Evolutionary conservation across 306 rosid species (phyloP).

Genomic region (Castanea sativa): DNA sequence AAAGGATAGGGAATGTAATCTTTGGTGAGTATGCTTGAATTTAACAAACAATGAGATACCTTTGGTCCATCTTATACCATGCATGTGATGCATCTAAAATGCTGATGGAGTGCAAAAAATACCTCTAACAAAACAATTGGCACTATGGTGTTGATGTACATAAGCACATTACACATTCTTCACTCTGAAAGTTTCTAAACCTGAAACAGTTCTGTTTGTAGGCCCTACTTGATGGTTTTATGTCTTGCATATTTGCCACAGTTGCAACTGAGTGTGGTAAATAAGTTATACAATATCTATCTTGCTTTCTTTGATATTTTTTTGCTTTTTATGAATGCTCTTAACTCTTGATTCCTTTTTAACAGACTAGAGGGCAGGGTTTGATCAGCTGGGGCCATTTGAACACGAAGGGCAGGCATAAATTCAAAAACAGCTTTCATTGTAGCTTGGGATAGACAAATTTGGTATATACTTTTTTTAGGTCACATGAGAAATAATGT

Average conservation of each 20-base stretch:
- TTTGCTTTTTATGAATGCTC: not conserved
- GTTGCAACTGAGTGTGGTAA: not conserved
- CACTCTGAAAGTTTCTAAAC: not conserved
- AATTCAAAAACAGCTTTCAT: conserved; percentile 25
- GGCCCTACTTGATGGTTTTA: not conserved
- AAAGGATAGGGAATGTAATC: not conserved
- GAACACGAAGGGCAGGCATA: conserved; percentile 12
- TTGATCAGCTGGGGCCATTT: conserved; percentile 1
- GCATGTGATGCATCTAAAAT: not conserved
- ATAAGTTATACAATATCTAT: not conserved
- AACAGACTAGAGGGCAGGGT: not conserved
- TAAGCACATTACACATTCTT: not conserved
- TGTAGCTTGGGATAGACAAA: conserved; percentile 8
- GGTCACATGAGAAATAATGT: conserved; percentile 14
- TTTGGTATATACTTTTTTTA: conserved; percentile 11
- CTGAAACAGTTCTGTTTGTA: not conserved
- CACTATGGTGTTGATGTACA: not conserved
- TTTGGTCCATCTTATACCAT: not conserved
- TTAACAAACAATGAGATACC: not conserved
- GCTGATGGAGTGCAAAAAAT: not conserved
- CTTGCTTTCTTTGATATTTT: not conserved
- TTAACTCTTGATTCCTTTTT: not conserved
- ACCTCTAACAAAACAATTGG: not conserved
- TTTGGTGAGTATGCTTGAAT: not conserved
- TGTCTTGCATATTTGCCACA: not conserved